Evolutionary conservation across 495 filamentous ascomycete species (phyloP).

Genomic region (Neurospora tetraspora): DNA sequence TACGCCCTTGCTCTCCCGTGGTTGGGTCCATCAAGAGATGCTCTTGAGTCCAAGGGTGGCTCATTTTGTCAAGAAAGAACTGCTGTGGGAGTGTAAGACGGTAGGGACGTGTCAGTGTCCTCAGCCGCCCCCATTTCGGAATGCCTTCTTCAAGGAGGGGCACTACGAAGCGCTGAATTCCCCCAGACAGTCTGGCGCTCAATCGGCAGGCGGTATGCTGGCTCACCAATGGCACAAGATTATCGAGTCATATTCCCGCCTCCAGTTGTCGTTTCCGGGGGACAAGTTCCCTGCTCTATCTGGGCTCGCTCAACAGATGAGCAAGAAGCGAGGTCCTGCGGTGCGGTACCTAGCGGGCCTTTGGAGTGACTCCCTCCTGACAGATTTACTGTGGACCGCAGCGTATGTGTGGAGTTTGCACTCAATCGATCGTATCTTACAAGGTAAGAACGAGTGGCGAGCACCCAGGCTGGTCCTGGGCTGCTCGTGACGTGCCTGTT

Average conservation of each 20-base stretch:
- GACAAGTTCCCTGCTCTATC: conserved; percentile 9
- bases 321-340: background rate
- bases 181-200: background rate
- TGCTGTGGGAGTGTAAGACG: conserved; percentile 5
- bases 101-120: background rate
- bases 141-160: background rate
- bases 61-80: conserved; percentile 1
- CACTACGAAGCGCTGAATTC: background rate
- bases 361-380: conserved; percentile 3
- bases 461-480: conserved; percentile 13
- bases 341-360: conserved; percentile 7
- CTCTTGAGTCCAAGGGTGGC: background rate
- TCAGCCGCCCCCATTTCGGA: background rate
- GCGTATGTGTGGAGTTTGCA: background rate
- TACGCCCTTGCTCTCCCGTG: background rate
- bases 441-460: background rate
- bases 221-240: conserved; percentile 6
- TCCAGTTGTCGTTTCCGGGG: background rate
- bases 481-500: background rate
- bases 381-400: conserved; percentile 4
- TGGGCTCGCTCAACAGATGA: conserved; percentile 2
- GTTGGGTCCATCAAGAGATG: conserved; percentile 1
- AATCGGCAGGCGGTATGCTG: background rate
- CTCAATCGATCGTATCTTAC: background rate
- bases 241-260: conserved; percentile 9